Base-by-base conservation (phyloP, 192 early-diverging fungal species). In the Umbelopsis ramanniana region DNA sequence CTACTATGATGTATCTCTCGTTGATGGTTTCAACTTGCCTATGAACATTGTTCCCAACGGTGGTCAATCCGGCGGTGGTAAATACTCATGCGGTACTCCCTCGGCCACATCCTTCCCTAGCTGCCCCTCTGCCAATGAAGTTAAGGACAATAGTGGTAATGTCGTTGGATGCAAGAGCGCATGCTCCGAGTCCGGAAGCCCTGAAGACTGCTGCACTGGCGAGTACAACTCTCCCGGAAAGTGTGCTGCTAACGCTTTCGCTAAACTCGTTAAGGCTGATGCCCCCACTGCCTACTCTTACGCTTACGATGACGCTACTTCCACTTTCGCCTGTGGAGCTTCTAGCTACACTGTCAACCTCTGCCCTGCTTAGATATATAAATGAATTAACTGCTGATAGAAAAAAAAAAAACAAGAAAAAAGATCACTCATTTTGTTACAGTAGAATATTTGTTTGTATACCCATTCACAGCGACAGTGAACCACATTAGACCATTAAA, bases 221-320 rank as follows among this genome's bases (percentile, higher is more conserved):
- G 66, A 57, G 11, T 72, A 72, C 33, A 47, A 73, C 24, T 43
- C 48, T 33, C 37, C 70, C 19, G 33, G 40, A 4, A 46, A 54
- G 22, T 79, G 77, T n/a, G 24, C 54, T 14, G 22, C 50, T n/a
- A 72, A 68, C 66, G 37, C 29, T 33, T 79, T 68, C 14, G 69
- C 77, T 33, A 11, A 45, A 4, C 43, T 46, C 5, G 77, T 74
- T 0, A 72, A 79, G 46, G 37, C 38, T 29, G 40, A 12, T 2
- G 67, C 63, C 52, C 77, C 77, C 3, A 50, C 74, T 57, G 77
- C 60, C 14, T 79, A 79, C 45, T 70, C 57, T 24, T 79, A 67
- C 26, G 77, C 77, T 35, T 79, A 53, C 72, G 77, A 79, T 63
- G 77, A 79, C 45, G 71, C 71, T 78, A 79, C 69, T 35, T 71